Evolutionary conservation across 2,329 filamentous ascomycete genomes (phyloP).

Genomic region (Aphanoascus verrucosus): DNA sequence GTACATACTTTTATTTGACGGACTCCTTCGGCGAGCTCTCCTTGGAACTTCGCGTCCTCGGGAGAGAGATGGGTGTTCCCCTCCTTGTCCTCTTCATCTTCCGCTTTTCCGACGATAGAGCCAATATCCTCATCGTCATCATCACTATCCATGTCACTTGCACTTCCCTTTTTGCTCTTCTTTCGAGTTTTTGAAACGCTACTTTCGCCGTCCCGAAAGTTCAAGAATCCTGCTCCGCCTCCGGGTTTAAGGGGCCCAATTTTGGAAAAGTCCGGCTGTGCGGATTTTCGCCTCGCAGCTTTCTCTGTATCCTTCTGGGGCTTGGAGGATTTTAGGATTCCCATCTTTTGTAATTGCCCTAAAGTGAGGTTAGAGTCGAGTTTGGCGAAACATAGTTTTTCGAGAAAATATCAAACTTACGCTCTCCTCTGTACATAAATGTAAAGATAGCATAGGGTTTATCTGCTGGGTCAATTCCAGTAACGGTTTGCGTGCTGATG

Average conservation of each 20-base stretch:
- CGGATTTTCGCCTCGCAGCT: slow-evolving; percentile 65
- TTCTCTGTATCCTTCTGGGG: slow-evolving; percentile 49
- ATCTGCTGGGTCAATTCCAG: slow-evolving; percentile 88
- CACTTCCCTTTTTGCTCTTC: slow-evolving; percentile 45
- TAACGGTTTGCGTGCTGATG: slow-evolving; percentile 98
- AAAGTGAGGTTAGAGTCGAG: slow-evolving; percentile 16
- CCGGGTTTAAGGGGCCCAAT: slow-evolving; percentile 72
- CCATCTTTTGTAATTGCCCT: slow-evolving; percentile 97
- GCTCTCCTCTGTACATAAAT: slow-evolving; percentile 91
- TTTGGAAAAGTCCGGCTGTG: slow-evolving; percentile 73
- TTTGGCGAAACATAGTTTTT: not conserved
- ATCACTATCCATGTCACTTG: slow-evolving; percentile 64
- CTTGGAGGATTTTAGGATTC: slow-evolving; percentile 64
- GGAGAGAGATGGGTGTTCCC: slow-evolving; percentile 43
- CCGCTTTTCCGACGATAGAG: slow-evolving; percentile 50
- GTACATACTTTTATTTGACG: slow-evolving; percentile 52
- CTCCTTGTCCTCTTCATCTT: slow-evolving; percentile 46
- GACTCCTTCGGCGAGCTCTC: slow-evolving; percentile 53
- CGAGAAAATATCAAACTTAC: slow-evolving; percentile 46
- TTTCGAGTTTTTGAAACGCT: slow-evolving; percentile 49
- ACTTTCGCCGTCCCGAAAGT: slow-evolving; percentile 64
- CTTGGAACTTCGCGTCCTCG: slow-evolving; percentile 50
- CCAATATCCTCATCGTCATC: slow-evolving; percentile 62
- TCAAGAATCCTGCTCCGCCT: slow-evolving; percentile 82
- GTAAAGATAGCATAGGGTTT: slow-evolving; percentile 96